phyloP scores from a whole-genome alignment of 805 yeast genomes.

The Cyberlindnera samutprakarnensis region DNA sequence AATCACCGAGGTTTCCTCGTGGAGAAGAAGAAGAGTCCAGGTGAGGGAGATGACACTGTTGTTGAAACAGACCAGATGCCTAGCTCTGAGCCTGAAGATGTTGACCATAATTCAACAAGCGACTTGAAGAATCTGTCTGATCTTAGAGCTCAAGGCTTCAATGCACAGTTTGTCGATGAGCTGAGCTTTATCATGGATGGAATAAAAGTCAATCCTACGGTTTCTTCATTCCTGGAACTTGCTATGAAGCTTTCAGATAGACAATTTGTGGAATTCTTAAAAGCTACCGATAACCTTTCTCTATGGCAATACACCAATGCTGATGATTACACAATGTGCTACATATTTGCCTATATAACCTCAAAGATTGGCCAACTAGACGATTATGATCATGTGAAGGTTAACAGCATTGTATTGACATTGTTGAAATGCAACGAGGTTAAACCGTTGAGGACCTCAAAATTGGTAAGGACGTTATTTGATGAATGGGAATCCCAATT shows the following conservation, averaged over 20 bases:
- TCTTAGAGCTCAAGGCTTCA: constrained; percentile 28
- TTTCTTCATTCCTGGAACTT: constrained; percentile 20
- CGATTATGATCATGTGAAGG: neutral
- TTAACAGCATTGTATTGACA: constrained; percentile 1
- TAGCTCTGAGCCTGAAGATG: constrained; percentile 5
- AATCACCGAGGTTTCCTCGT: constrained; percentile 19
- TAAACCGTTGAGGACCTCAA: constrained; percentile 2
- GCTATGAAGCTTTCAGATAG: constrained; percentile 18
- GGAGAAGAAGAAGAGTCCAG: constrained; percentile 10
- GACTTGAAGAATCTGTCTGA: constrained; percentile 20
- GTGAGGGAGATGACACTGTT: constrained; percentile 2
- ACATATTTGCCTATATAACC: constrained; percentile 12
- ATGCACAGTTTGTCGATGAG: constrained; percentile 27
- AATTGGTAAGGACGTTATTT: constrained; percentile 3
- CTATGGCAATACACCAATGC: neutral
- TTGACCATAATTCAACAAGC: neutral
- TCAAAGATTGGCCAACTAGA: constrained; percentile 1
- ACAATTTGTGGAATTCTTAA: constrained; percentile 14
- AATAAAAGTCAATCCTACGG: constrained; percentile 11
- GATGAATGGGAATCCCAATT: constrained; percentile 4
- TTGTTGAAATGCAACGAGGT: neutral
- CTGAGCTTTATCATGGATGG: constrained; percentile 26
- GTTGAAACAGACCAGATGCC: constrained; percentile 4
- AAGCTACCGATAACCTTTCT: neutral
- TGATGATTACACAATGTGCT: constrained; percentile 3